Evolutionary conservation across 208 protist genomes (phyloP), one percentile per base, ranked within the genome.

Genomic region (Balamuthia mandrillaris): DNA sequence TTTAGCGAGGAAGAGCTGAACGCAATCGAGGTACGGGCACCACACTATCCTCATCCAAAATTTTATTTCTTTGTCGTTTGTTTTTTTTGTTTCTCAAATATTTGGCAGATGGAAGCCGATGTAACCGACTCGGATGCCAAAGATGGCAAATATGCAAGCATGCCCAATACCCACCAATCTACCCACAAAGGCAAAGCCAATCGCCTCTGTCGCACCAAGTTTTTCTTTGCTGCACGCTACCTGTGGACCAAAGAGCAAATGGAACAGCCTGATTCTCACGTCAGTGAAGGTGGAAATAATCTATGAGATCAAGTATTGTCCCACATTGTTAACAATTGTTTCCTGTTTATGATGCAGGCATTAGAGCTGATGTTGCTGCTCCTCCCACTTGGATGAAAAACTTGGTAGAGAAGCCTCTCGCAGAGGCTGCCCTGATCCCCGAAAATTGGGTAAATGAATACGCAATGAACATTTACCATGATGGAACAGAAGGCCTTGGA

Each of bases 391-490:
- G 70, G 70, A 79, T 79, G 70, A 41, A 47, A 3, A 31, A 52
- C 33, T 47, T 42, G n/a, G 44, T 79, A 12, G 70, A 79, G 35
- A 27, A 47, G 0, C 70, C 70, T 18, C 42, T 79, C 10, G 70
- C 58, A 5, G 51, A 52, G 35, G n/a, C 39, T 54, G 18, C 16
- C 47, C 21, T 54, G 47, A 12, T 39, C 24, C 70, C n/a, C n/a
- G 70, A 79, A 33, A 47, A 29, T 7, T 79, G 70, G 70, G 51
- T 79, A 14, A 79, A 79, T n/a, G 70, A 79, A 47, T 79, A 45
- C 31, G 70, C 70, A 10, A 79, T 79, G 70, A 79, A 79, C 51
- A 79, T 79, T 33, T 79, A 79, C 35, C 70, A 79, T 47, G 70
- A 79, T 31, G 70, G 70, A 14, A 61, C 70, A 31, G 70, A 79